phyloP scores from a whole-genome alignment of 2,329 filamentous ascomycete species.

The Xylariaceae sp. region DNA sequence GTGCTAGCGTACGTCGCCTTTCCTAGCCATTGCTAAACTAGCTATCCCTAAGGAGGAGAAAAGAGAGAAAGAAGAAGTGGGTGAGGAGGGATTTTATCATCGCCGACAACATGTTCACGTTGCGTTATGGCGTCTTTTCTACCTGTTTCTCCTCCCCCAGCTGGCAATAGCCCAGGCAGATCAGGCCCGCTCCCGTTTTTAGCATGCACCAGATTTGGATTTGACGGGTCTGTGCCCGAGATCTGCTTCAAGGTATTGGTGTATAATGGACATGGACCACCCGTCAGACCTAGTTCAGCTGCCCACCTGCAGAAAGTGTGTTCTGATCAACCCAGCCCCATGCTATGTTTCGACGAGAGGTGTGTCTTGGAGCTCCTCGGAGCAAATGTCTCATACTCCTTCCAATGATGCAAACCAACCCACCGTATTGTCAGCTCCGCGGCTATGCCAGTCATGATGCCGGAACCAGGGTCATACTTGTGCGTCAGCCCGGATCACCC shows the following conservation, averaged over 20 bases:
- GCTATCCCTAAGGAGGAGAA: no score
- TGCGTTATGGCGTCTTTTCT: background rate
- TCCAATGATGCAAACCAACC: background rate
- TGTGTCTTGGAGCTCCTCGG: slow-evolving; percentile 14
- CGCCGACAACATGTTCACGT: no score
- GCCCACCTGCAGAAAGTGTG: slow-evolving; percentile 12
- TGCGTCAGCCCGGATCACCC: background rate
- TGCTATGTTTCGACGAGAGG: slow-evolving; percentile 21
- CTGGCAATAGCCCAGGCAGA: no score
- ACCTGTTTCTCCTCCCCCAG: background rate
- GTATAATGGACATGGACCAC: slow-evolving; percentile 19
- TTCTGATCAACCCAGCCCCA: slow-evolving; percentile 22
- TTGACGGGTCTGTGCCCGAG: slow-evolving; percentile 20
- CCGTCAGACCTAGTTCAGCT: slow-evolving; percentile 24
- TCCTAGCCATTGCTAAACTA: no score
- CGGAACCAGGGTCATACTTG: slow-evolving; percentile 8
- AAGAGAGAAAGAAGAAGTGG: no score
- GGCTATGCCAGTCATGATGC: slow-evolving; percentile 3
- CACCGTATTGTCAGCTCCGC: background rate
- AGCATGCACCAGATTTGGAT: slow-evolving; percentile 9
- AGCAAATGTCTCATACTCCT: slow-evolving; percentile 4
- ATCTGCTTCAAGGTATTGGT: slow-evolving; percentile 22
- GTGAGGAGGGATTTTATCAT: no score
- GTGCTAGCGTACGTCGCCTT: slow-evolving; percentile 1
- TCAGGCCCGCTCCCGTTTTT: background rate